Evolutionary conservation across 768 basidiomycete genomes (phyloP), one percentile per base, ranked within the genome.

Genomic region (Fistulinella prunicolor): DNA sequence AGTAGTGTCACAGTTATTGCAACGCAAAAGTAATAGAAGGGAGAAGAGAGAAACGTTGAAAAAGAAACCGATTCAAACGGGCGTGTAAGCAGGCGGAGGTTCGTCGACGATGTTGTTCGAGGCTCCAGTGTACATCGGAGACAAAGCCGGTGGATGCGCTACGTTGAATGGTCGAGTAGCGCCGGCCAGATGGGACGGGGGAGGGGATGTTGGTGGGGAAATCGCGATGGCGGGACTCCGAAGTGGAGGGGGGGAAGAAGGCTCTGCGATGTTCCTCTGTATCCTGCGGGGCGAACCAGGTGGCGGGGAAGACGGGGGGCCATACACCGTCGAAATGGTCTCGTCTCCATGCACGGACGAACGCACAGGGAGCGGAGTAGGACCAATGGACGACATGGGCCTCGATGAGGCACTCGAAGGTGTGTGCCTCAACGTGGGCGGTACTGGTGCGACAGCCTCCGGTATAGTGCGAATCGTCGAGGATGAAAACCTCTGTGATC

Each of bases 51-150:
- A 14, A 28, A 43, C 22, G 29, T 5, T 12, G 13, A 19, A 36
- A 19, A 10, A 19, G 35, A 4, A 19, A 3, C n/a, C 6, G 30
- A 13, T n/a, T 65, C 23, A 55, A 2, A 53, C 4, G 13, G 55
- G 54, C 17, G 63, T 67, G 12, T 65, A 65, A 23, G 65, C 58
- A 12, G 63, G 63, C 10, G 63, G 63, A 23, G 63, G 51, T 2
- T 63, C 65, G 2, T 42, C 49, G 19, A 35, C 21, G 6, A 17
- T 16, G 21, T 28, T 42, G n/a, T 19, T 43, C 13, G 47, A 42
- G 24, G 26, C 24, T 13, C 54, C 65, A 0, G 65, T 62, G 9
- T 46, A 10, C 38, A 49, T 44, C 14, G 51, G 42, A 6, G 45
- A 9, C 9, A 56, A 35, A 13, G 37, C 34, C 35, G 23, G 19